phyloP scores from a whole-genome alignment of 352 stramenopile species.

The Phytophthora multivora region DNA sequence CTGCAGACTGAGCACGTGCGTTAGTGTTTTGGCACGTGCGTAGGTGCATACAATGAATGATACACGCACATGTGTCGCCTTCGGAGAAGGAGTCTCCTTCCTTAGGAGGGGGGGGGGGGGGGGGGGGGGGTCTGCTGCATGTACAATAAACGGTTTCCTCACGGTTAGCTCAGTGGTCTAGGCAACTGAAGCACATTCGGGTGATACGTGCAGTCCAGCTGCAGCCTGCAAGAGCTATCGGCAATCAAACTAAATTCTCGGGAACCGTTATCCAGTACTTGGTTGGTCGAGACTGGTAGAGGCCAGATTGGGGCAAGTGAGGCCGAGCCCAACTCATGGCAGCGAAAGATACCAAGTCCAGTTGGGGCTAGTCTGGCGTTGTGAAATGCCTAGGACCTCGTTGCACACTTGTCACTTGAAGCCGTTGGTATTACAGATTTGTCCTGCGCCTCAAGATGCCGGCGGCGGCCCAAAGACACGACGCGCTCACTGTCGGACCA shows the following conservation, averaged over 20 bases:
- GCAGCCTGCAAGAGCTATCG: neutral
- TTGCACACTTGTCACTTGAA: slow-evolving; percentile 5
- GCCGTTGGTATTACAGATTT: neutral
- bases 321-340: neutral
- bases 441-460: slow-evolving; percentile 8
- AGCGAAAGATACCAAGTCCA: slow-evolving; percentile 3
- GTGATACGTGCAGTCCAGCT: neutral
- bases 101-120: no score
- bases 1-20: neutral
- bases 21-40: neutral
- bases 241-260: no score
- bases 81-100: no score
- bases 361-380: no score
- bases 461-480: slow-evolving; percentile 9
- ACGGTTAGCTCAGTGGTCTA: no score
- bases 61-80: no score
- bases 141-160: no score
- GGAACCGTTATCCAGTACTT: slow-evolving; percentile 13
- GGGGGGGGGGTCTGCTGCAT: no score
- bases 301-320: slow-evolving; percentile 6
- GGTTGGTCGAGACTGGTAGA: slow-evolving; percentile 4
- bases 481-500: slow-evolving; percentile 8
- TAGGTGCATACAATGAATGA: neutral
- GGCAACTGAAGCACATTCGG: neutral
- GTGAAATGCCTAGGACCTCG: neutral